Evolutionary conservation across 768 basidiomycete genomes (phyloP).

Genomic region (Rhodosporidiobolus sp.): DNA sequence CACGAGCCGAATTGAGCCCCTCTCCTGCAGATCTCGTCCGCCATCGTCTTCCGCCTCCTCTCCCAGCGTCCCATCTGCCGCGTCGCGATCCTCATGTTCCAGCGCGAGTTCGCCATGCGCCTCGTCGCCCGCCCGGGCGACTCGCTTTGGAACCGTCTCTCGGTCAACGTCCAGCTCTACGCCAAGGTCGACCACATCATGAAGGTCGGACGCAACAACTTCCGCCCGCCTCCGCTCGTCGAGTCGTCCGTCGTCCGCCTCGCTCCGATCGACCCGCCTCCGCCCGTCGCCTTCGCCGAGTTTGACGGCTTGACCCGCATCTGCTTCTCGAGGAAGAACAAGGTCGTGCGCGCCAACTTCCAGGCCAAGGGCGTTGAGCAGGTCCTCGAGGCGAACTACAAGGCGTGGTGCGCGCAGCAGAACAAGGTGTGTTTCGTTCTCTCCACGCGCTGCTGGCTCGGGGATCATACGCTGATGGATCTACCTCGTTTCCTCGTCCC

Average conservation of each 20-base stretch:
- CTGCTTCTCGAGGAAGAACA: constrained; percentile 83
- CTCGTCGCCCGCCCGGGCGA: constrained; percentile 81
- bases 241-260: constrained; percentile 89
- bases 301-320: constrained; percentile 94
- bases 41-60: constrained; percentile 91
- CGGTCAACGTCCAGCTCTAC: constrained; percentile 96
- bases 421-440: constrained; percentile 47
- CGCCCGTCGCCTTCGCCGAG: constrained; percentile 92
- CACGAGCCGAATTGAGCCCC: background rate
- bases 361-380: constrained; percentile 85
- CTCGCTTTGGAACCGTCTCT: constrained; percentile 84
- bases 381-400: constrained; percentile 89
- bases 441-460: too few relatives aligned
- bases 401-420: constrained; percentile 83
- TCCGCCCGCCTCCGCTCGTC: constrained; percentile 90
- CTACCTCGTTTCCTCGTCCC: too few relatives aligned
- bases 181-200: constrained; percentile 93
- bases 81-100: constrained; percentile 97
- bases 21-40: constrained; percentile 72
- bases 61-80: constrained; percentile 94
- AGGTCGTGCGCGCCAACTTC: constrained; percentile 83
- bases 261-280: constrained; percentile 88
- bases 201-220: constrained; percentile 95
- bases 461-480: too few relatives aligned
- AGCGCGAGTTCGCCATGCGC: constrained; percentile 93